Percentiles rank a stretch among this genome's conserved stretches.
Conservation (phyloP, 2,329 filamentous ascomycete species). For the Hypomyces rosellus region DNA sequence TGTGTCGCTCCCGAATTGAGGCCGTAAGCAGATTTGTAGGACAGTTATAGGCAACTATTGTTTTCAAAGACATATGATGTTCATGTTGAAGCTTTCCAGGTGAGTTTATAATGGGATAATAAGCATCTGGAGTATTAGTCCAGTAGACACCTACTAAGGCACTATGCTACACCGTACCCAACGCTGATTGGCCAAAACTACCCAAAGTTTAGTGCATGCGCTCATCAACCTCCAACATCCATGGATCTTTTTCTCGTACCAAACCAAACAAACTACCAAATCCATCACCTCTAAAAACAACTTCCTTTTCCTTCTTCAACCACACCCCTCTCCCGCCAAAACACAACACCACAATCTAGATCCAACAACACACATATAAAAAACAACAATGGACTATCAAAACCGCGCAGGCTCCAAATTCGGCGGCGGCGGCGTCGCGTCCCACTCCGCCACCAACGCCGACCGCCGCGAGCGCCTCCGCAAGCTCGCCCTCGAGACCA, state of each 20-base stretch:
- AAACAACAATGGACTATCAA: conserved; percentile 59
- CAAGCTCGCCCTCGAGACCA: conserved; percentile 96
- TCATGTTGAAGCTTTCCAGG: no score
- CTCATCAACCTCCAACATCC: no score
- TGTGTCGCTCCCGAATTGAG: background rate
- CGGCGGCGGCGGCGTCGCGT: conserved; percentile 93
- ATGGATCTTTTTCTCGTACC: no score
- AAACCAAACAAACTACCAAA: no score
- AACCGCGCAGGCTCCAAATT: conserved; percentile 97
- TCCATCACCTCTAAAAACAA: background rate
- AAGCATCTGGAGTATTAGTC: no score
- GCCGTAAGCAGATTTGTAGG: background rate
- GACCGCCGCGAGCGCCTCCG: conserved; percentile 95
- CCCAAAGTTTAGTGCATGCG: no score
- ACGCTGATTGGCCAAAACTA: background rate
- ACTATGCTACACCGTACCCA: background rate
- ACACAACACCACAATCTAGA: background rate
- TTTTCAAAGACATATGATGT: no score
- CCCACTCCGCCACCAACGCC: conserved; percentile 86
- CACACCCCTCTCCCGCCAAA: background rate
- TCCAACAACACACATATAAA: background rate
- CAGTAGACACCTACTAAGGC: no score
- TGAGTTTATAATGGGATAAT: no score
- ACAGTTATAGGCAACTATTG: no score
- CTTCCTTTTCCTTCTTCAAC: background rate